Conservation (phyloP, 805 yeast genomes). For the Huiozyma naganishii region DNA sequence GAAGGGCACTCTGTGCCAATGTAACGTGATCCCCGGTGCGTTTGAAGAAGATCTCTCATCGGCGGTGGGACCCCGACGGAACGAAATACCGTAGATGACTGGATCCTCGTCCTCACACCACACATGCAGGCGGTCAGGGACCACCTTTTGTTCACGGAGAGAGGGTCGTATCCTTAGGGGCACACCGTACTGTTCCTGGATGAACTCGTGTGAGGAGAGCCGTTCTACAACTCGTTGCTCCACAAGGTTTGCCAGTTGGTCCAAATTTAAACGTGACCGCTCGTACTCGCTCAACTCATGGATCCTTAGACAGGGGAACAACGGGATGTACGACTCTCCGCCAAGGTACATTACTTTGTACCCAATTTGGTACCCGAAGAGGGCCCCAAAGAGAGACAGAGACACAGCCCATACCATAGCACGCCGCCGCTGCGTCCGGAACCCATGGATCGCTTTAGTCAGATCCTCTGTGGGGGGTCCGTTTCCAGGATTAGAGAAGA, state of each 20-base stretch:
- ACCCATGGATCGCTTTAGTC: slow-evolving; percentile 14
- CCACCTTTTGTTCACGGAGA: neutral
- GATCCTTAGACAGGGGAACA: slow-evolving; percentile 16
- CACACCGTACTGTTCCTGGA: slow-evolving; percentile 24
- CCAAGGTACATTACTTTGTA: slow-evolving; percentile 20
- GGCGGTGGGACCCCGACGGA: slow-evolving; percentile 10
- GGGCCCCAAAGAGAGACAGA: slow-evolving; percentile 9
- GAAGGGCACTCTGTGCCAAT: slow-evolving; percentile 20
- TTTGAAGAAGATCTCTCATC: neutral
- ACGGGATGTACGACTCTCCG: slow-evolving; percentile 20
- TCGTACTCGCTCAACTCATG: slow-evolving; percentile 18
- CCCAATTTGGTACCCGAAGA: slow-evolving; percentile 21
- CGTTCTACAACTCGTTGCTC: slow-evolving; percentile 15
- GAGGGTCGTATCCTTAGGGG: slow-evolving; percentile 14
- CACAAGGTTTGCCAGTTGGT: slow-evolving; percentile 13
- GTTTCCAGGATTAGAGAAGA: slow-evolving; percentile 12
- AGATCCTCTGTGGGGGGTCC: slow-evolving; percentile 1
- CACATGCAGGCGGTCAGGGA: slow-evolving; percentile 14
- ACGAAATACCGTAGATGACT: slow-evolving; percentile 18
- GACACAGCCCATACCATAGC: slow-evolving; percentile 8
- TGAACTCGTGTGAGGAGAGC: slow-evolving; percentile 22
- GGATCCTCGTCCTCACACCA: slow-evolving; percentile 27
- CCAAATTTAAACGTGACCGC: slow-evolving; percentile 12
- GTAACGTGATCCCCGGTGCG: neutral
- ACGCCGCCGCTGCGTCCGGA: slow-evolving; percentile 11